Evolutionary conservation across 371 early-diverging fungal species (phyloP), one percentile per base, ranked within the genome.

Genomic region (Mortierella polycephala): DNA sequence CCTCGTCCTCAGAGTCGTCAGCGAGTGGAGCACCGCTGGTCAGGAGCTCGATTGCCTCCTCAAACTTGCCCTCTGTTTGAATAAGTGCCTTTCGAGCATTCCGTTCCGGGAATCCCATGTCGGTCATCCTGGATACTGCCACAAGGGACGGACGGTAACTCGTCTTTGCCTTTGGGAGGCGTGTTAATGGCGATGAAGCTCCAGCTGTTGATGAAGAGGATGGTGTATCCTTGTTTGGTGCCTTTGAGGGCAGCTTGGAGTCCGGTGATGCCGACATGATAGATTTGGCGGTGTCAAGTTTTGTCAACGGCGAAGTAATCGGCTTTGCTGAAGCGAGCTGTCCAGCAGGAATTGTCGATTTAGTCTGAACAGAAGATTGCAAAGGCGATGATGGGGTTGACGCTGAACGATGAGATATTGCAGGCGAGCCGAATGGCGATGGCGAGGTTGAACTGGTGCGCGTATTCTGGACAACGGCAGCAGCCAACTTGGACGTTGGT

Each of bases 1-100:
- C 64, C 16, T 79, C 80, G 50, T 79, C 80, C 49, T 79, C 80
- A 6, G 80, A 79, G 57, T 79, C 80, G 21, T 73, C 74, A 5
- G 70, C 80, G 14, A 79, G 74, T 21, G 70, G 60, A 0, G 66
- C 67, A 8, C 76, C 72, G 23, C 66, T 75, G 3, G 81, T 75
- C 60, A 81, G 54, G 6, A 81, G 42, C 58, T 81, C 81, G 20
- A 81, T 75, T 0, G 81, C 81, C n/a, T 75, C 76, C 51, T 81
- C 81, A 9, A 81, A 64, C 37, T 53, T 71, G n/a, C 81, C 81
- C 54, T 72, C 81, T n/a, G 81, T 75, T 40, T 71, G 69, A 45
- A 81, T 81, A 3, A 81, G 60, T 7, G 81, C 81, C 62, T 75
- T 75, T 47, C 73, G 44, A 20, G 65, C 47, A 18, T 64, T 63